phyloP scores from a whole-genome alignment of 2,329 filamentous ascomycete species.

The Monosporascus cannonballus region DNA sequence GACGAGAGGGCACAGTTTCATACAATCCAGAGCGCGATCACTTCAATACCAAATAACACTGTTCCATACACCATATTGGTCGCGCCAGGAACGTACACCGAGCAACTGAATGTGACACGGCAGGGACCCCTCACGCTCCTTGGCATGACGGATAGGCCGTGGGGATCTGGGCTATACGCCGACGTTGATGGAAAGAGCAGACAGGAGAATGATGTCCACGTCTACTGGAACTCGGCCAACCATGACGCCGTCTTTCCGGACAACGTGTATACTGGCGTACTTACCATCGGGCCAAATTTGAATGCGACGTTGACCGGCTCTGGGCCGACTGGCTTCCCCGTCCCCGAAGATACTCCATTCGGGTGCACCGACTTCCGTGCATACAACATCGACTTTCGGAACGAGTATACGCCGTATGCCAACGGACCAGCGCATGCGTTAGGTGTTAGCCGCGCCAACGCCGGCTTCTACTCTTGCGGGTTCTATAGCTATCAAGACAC shows the following conservation, averaged over 20 bases:
- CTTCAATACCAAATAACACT: constrained; percentile 33
- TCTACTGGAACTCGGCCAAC: constrained; percentile 53
- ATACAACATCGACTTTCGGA: constrained; percentile 62
- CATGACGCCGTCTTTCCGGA: constrained; percentile 41
- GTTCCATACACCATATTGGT: constrained; percentile 51
- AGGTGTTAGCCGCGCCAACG: constrained; percentile 56
- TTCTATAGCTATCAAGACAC: constrained; percentile 66
- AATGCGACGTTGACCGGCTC: constrained; percentile 56
- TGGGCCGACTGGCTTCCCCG: constrained; percentile 55
- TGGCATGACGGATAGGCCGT: constrained; percentile 45
- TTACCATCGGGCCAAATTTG: constrained; percentile 58
- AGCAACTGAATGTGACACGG: constrained; percentile 61
- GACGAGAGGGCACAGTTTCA: constrained; percentile 29
- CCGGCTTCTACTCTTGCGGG: constrained; percentile 60
- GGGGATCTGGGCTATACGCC: constrained; percentile 23
- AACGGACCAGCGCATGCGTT: constrained; percentile 55
- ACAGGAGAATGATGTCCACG: constrained; percentile 41
- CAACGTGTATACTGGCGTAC: constrained; percentile 55
- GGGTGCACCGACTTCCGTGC: constrained; percentile 57
- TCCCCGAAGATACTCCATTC: constrained; percentile 55
- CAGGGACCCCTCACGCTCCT: constrained; percentile 54
- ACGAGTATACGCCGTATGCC: constrained; percentile 45
- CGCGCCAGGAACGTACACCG: constrained; percentile 52
- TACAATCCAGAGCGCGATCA: constrained; percentile 35
- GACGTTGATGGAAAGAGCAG: constrained; percentile 36